These are phyloP conservation scores for Corynespora cassiicola DNA, from an alignment of 2,329 filamentous ascomycete genomes.

Conservation along the genomic window DNA sequence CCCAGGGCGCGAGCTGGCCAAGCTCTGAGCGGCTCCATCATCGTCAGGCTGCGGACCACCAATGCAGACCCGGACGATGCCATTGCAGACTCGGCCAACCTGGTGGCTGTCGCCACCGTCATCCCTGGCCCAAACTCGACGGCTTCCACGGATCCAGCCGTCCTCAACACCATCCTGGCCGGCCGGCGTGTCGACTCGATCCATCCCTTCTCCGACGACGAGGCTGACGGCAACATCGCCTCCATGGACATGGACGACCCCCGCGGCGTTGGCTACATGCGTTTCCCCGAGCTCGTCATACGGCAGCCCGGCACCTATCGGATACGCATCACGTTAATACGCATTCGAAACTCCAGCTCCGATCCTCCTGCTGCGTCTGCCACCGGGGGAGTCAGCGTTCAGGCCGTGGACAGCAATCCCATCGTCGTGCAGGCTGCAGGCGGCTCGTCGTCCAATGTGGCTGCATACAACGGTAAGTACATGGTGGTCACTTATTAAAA, in stretches of 20 bases:
- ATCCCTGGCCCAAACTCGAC: constrained; percentile 35
- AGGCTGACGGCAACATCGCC: constrained; percentile 42
- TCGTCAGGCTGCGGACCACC: constrained; percentile 41
- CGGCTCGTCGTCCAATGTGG: constrained; percentile 21
- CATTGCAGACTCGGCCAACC: constrained; percentile 38
- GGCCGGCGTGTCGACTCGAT: constrained; percentile 43
- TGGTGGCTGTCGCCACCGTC: constrained; percentile 41
- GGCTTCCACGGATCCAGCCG: constrained; percentile 31
- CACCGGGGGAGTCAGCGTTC: constrained; percentile 35
- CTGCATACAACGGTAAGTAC: constrained; percentile 41
- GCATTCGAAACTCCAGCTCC: constrained; percentile 33
- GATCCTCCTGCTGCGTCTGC: constrained; percentile 31
- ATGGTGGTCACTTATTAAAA: constrained; percentile 36
- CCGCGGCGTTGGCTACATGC: constrained; percentile 45
- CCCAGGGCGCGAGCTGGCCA: constrained; percentile 39
- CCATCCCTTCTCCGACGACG: constrained; percentile 44
- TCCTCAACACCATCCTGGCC: constrained; percentile 36
- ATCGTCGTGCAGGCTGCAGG: constrained; percentile 37
- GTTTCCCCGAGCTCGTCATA: constrained; percentile 44
- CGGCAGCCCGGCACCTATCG: constrained; percentile 44
- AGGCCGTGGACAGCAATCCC: constrained; percentile 42
- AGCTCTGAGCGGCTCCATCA: constrained; percentile 36
- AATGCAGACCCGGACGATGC: constrained; percentile 40
- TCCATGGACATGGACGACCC: constrained; percentile 45
- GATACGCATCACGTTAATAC: constrained; percentile 46